Percentiles rank a stretch among this genome's conserved stretches.
phyloP scores from a whole-genome alignment of 129 eudicot species.

The Silybum marianum region DNA sequence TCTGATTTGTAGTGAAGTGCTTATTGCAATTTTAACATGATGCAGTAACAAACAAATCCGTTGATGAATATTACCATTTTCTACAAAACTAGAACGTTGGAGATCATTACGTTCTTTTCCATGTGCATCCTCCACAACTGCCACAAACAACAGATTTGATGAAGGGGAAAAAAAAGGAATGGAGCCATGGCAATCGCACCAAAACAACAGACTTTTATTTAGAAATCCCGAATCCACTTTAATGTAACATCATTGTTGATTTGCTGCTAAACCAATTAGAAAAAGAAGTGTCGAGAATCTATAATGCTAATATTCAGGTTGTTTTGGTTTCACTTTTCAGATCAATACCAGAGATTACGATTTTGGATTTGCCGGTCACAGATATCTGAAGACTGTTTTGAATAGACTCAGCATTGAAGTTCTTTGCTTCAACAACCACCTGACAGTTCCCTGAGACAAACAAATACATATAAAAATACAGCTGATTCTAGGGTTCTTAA shows the following conservation, averaged over 20 bases:
- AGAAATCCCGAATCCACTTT: background rate
- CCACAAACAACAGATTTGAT: constrained; percentile 12
- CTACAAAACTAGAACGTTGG: constrained; percentile 9
- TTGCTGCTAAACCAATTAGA: background rate
- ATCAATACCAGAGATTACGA: constrained; percentile 58
- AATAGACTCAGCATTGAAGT: constrained; percentile 48
- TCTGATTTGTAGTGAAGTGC: background rate
- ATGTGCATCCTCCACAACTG: constrained; percentile 44
- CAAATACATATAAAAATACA: background rate
- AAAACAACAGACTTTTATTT: background rate
- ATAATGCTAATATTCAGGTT: background rate
- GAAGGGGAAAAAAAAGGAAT: background rate
- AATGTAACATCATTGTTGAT: background rate
- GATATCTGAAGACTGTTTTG: constrained; percentile 55
- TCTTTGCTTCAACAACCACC: constrained; percentile 62
- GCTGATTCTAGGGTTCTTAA: constrained; percentile 12
- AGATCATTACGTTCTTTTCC: constrained; percentile 22
- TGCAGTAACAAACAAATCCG: background rate
- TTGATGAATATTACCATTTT: constrained; percentile 39
- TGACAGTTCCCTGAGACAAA: constrained; percentile 67
- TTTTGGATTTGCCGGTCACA: constrained; percentile 46
- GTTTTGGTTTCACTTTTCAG: background rate
- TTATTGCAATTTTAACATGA: background rate
- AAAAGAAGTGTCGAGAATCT: background rate
- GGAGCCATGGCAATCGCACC: background rate